These are phyloP conservation scores for Cercophora scortea DNA, from an alignment of 495 filamentous ascomycete species.

Conservation along the genomic window DNA sequence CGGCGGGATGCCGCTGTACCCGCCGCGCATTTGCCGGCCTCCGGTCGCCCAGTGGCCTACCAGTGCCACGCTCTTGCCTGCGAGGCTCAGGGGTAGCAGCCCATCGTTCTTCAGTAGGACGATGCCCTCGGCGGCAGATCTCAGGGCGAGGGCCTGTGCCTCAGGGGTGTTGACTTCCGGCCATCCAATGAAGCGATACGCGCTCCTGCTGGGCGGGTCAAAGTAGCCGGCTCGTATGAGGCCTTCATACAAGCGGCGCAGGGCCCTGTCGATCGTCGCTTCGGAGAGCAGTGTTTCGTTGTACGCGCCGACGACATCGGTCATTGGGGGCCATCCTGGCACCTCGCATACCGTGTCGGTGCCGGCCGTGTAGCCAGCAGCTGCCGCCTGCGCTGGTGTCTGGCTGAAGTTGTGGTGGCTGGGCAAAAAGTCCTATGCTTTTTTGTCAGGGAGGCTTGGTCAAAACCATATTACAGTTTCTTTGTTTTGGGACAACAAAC, in stretches of 20 bases:
- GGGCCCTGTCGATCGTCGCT: slow-evolving; percentile 13
- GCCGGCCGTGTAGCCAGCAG: slow-evolving; percentile 13
- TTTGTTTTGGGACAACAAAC: too few relatives aligned
- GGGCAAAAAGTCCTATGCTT: slow-evolving; percentile 1
- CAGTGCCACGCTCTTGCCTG: slow-evolving; percentile 23
- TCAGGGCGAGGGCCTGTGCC: slow-evolving; percentile 26
- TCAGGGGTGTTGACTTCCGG: slow-evolving; percentile 15
- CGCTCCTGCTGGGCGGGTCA: slow-evolving; percentile 6
- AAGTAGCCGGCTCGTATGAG: slow-evolving; percentile 37
- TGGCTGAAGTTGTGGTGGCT: slow-evolving; percentile 24
- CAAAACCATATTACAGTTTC: too few relatives aligned
- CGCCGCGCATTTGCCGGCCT: slow-evolving; percentile 26
- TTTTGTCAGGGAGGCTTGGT: too few relatives aligned
- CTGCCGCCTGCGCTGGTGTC: slow-evolving; percentile 15
- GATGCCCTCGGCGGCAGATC: slow-evolving; percentile 25
- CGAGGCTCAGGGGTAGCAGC: slow-evolving; percentile 13
- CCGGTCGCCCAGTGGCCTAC: slow-evolving; percentile 34
- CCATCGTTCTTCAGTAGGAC: slow-evolving; percentile 36
- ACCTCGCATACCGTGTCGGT: slow-evolving; percentile 22
- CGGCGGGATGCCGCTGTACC: slow-evolving; percentile 31
- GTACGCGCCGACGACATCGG: slow-evolving; percentile 18
- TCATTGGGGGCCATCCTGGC: slow-evolving; percentile 8
- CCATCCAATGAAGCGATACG: slow-evolving; percentile 10
- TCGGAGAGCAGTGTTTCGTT: slow-evolving; percentile 7
- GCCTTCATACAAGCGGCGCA: slow-evolving; percentile 29